phyloP scores from a whole-genome alignment of 2,329 filamentous ascomycete genomes.

The Fusarium sp. region DNA sequence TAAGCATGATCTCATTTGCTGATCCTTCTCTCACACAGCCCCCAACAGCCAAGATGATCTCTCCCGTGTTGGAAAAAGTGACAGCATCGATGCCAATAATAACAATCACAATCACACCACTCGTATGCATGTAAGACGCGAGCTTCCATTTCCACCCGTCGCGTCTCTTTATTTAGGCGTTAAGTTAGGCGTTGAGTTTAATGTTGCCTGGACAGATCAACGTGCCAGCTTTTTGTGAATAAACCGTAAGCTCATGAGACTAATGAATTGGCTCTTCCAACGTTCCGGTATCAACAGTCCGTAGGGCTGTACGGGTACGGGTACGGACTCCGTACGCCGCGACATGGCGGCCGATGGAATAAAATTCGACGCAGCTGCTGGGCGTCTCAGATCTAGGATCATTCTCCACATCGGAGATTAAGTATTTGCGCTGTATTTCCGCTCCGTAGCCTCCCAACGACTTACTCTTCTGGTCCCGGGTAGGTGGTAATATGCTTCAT shows the following conservation, averaged over 20 bases:
- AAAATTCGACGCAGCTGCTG: too few species aligned
- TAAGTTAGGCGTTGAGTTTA: too few species aligned
- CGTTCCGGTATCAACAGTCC: too few species aligned
- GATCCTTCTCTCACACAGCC: background rate
- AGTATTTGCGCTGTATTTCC: background rate
- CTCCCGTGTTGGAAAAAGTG: background rate
- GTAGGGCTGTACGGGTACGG: too few species aligned
- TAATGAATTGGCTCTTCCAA: too few species aligned
- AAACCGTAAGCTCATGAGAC: background rate
- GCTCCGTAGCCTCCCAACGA: too few species aligned
- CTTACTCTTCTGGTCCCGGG: background rate
- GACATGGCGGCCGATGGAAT: too few species aligned
- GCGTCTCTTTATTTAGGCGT: background rate
- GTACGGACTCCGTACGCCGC: too few species aligned
- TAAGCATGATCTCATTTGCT: background rate
- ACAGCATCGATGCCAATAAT: background rate
- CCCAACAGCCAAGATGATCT: background rate
- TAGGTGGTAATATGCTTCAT: background rate
- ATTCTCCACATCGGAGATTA: too few species aligned
- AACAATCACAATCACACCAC: background rate
- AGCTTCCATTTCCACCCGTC: background rate
- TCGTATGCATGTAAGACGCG: conserved; percentile 4
- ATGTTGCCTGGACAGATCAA: background rate
- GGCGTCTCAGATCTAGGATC: too few species aligned
- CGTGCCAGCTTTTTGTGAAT: background rate